phyloP scores from a whole-genome alignment of 139 green algal species.

The Picochlorum costavermella region DNA sequence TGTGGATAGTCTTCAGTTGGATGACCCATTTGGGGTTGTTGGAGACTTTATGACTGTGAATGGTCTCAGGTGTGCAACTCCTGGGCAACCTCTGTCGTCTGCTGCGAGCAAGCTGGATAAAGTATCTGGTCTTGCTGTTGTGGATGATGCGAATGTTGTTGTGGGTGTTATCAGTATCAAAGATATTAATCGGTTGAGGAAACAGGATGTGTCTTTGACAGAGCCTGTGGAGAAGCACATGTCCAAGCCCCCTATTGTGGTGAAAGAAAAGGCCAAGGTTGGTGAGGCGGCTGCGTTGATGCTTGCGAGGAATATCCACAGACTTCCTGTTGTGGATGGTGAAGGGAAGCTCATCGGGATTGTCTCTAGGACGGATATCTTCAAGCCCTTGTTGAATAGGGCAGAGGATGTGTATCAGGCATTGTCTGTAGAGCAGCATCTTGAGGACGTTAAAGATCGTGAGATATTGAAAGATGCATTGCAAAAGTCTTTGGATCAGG shows the following conservation, averaged over 20 bases:
- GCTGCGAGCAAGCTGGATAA: conserved; percentile 34
- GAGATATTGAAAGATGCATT: not conserved
- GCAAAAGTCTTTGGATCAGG: conserved; percentile 7
- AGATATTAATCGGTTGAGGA: conserved; percentile 54
- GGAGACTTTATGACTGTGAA: conserved; percentile 22
- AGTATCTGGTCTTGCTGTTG: conserved; percentile 53
- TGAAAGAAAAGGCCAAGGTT: conserved; percentile 25
- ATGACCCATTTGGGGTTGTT: conserved; percentile 17
- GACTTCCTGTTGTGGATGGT: conserved; percentile 57
- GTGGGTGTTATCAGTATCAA: conserved; percentile 62
- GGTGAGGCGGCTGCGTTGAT: conserved; percentile 52
- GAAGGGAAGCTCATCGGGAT: conserved; percentile 34
- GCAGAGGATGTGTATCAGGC: conserved; percentile 40
- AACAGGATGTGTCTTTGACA: conserved; percentile 30
- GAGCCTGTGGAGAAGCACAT: conserved; percentile 49
- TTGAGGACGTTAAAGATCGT: not conserved
- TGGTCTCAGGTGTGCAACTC: conserved; percentile 15
- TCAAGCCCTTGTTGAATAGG: conserved; percentile 45
- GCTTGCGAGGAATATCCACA: conserved; percentile 55
- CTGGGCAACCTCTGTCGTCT: conserved; percentile 22
- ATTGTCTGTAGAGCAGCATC: conserved; percentile 7
- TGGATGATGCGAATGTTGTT: conserved; percentile 36
- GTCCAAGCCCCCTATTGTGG: conserved; percentile 48
- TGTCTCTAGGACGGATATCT: conserved; percentile 54
- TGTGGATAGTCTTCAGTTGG: conserved; percentile 9